These are phyloP conservation scores for Gossypium anomalum DNA, from an alignment of 345 rosid genomes.

Conservation along the genomic window DNA sequence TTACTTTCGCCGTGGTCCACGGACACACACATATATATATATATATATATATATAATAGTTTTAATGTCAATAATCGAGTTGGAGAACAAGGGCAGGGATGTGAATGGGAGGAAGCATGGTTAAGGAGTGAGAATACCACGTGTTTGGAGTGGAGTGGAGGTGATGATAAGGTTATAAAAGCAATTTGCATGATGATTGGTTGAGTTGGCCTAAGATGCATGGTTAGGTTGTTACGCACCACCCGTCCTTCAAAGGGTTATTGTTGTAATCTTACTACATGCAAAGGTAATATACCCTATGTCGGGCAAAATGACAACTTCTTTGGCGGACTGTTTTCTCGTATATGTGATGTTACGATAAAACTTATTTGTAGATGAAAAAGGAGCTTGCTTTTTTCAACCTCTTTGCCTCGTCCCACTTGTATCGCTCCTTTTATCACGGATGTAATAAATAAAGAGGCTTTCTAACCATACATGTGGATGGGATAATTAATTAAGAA, in stretches of 20 bases:
- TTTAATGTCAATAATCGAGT: not conserved
- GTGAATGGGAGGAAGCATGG: slow-evolving; percentile 1
- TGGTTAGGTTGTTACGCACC: slow-evolving; percentile 21
- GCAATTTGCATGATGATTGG: slow-evolving; percentile 7
- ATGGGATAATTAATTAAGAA: not conserved
- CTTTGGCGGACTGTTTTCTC: slow-evolving; percentile 12
- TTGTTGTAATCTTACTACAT: slow-evolving; percentile 15
- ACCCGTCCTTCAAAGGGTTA: slow-evolving; percentile 10
- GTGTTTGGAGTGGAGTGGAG: slow-evolving; percentile 7
- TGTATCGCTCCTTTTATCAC: not conserved
- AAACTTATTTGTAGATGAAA: not conserved
- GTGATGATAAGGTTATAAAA: slow-evolving; percentile 15
- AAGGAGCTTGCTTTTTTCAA: slow-evolving; percentile 8
- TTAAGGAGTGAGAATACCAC: slow-evolving; percentile 8
- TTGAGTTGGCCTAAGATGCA: slow-evolving; percentile 18
- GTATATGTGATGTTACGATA: slow-evolving; percentile 12
- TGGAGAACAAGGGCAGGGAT: not conserved
- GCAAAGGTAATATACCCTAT: slow-evolving; percentile 20
- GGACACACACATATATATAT: not conserved
- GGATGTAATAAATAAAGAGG: not conserved
- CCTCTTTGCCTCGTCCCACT: not conserved
- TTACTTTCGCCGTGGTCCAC: slow-evolving; percentile 19
- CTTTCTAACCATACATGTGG: not conserved
- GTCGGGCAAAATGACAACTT: slow-evolving; percentile 44
- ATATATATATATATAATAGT: not conserved